A percentile compares a stretch with the other conserved stretches of the same genome.
These are phyloP conservation scores for Strobilomyces confusus DNA, from an alignment of 768 basidiomycete genomes.

Conservation along the genomic window DNA sequence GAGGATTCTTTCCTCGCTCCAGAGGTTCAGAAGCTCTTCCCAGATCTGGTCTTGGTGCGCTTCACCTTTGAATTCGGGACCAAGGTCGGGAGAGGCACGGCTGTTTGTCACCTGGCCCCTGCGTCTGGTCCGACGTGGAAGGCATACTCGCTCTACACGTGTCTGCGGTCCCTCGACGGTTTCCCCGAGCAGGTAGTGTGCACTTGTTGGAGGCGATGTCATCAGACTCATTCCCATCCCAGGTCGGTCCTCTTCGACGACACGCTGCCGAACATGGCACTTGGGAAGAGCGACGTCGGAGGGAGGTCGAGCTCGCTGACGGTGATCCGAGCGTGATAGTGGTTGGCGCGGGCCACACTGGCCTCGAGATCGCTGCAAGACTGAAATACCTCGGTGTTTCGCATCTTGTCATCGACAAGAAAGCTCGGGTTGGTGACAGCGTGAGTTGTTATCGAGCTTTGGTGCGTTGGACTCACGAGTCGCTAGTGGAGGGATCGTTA, in stretches of 20 bases:
- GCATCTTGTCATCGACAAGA: constrained; percentile 55
- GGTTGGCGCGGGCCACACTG: constrained; percentile 65
- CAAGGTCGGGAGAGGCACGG: constrained; percentile 46
- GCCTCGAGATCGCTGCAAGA: constrained; percentile 62
- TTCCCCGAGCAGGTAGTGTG: constrained; percentile 44
- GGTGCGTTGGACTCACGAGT: not conserved
- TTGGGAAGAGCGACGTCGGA: constrained; percentile 43
- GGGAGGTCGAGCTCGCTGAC: constrained; percentile 37
- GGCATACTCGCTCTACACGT: constrained; percentile 56
- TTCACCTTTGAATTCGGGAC: constrained; percentile 53
- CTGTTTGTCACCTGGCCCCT: constrained; percentile 53
- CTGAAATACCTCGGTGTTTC: constrained; percentile 55
- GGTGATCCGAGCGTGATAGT: constrained; percentile 55
- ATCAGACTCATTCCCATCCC: not conserved
- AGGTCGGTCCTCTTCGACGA: not conserved
- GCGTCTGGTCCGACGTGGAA: constrained; percentile 46
- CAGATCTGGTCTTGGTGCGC: constrained; percentile 57
- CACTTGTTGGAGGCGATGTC: not conserved
- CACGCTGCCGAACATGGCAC: constrained; percentile 14
- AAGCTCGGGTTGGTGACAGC: constrained; percentile 48
- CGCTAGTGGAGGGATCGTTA: constrained; percentile 43
- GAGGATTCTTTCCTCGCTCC: constrained; percentile 24
- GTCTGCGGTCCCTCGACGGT: constrained; percentile 54
- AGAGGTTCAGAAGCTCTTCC: constrained; percentile 38
- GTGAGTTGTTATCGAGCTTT: constrained; percentile 7